These are phyloP conservation scores for Candida anglica DNA, from an alignment of 805 yeast genomes.

Conservation along the genomic window DNA sequence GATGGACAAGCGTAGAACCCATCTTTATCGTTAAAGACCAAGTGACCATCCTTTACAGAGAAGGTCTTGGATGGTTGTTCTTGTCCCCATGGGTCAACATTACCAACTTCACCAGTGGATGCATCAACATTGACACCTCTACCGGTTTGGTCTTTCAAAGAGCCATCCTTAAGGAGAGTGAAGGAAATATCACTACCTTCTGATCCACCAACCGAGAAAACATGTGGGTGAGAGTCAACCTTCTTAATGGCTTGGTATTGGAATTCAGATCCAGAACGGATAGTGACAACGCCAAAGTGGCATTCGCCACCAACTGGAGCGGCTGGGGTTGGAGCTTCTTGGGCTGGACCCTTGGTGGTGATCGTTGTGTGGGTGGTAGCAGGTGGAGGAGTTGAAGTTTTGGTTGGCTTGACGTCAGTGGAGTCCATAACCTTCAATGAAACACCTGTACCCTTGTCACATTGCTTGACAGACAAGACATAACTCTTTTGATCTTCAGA, in stretches of 20 bases:
- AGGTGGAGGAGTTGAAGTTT: too few relatives aligned
- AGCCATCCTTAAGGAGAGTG: conserved; percentile 19
- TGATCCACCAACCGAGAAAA: conserved; percentile 29
- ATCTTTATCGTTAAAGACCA: conserved; percentile 28
- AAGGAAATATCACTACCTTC: conserved; percentile 22
- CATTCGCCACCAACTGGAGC: too few relatives aligned
- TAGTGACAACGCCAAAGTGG: conserved; percentile 12
- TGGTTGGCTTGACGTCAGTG: too few relatives aligned
- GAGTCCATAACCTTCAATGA: conserved; percentile 20
- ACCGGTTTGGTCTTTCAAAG: conserved; percentile 28
- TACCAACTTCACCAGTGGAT: conserved; percentile 29
- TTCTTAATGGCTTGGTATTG: conserved; percentile 23
- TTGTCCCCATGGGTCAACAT: conserved; percentile 28
- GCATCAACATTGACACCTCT: conserved; percentile 23
- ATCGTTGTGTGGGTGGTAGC: too few relatives aligned
- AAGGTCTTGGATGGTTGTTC: conserved; percentile 35
- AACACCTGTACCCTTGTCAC: conserved; percentile 26
- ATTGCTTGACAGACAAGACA: conserved; percentile 22
- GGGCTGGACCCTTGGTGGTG: too few relatives aligned
- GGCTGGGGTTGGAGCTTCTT: too few relatives aligned
- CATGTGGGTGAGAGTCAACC: conserved; percentile 27
- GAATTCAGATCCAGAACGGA: conserved; percentile 21
- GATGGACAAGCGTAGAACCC: conserved; percentile 39
- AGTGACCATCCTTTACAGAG: conserved; percentile 32
- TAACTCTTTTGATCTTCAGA: conserved; percentile 18